Percentiles rank a stretch among this genome's conserved stretches.
phyloP scores from a whole-genome alignment of 2,329 filamentous ascomycete genomes.

The Cercospora sp. region DNA sequence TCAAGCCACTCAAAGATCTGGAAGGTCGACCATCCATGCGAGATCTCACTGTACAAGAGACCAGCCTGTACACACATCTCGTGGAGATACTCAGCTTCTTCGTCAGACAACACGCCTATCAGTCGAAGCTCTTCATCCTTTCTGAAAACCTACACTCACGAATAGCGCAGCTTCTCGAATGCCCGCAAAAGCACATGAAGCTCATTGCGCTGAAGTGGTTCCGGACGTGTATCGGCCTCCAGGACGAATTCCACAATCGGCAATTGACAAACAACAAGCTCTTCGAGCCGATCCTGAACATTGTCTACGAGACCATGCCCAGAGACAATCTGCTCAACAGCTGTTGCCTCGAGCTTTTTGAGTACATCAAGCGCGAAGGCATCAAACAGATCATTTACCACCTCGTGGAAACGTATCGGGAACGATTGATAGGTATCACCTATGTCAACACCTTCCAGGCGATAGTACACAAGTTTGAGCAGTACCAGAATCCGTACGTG shows the following conservation, averaged over 20 bases:
- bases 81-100: constrained; percentile 95
- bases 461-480: constrained; percentile 74
- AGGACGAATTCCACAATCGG: constrained; percentile 88
- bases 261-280: constrained; percentile 79
- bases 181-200: constrained; percentile 87
- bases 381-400: constrained; percentile 80
- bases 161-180: constrained; percentile 77
- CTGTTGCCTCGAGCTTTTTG: constrained; percentile 90
- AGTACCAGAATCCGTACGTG: constrained; percentile 58
- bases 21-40: constrained; percentile 56
- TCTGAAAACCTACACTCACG: constrained; percentile 74
- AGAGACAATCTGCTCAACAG: constrained; percentile 92
- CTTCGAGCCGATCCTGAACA: constrained; percentile 79
- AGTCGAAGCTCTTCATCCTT: constrained; percentile 85
- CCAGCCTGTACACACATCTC: constrained; percentile 85
- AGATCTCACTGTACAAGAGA: constrained; percentile 75
- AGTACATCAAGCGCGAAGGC: constrained; percentile 76
- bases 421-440: constrained; percentile 71
- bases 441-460: constrained; percentile 84
- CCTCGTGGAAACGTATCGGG: constrained; percentile 79
- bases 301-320: constrained; percentile 81
- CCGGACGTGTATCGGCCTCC: constrained; percentile 77
- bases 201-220: constrained; percentile 92
- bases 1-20: constrained; percentile 80
- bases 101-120: constrained; percentile 80